Evolutionary conservation across 1,284 basidiomycete genomes (phyloP).

Genomic region (Rhodotorula mucilaginosa): DNA sequence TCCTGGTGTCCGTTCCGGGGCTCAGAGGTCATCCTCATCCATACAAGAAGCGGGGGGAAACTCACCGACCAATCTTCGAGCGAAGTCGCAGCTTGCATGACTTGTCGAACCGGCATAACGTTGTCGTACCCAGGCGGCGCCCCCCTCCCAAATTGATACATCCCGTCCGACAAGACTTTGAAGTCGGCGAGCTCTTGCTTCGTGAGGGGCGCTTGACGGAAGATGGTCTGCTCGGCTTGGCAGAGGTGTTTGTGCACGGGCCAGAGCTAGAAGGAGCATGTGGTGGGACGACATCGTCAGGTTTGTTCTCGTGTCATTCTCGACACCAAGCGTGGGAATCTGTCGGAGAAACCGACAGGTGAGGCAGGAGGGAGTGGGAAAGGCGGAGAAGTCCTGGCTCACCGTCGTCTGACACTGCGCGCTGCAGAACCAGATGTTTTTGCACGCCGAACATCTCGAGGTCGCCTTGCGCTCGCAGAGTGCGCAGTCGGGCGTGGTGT

Average conservation of each 20-base stretch:
- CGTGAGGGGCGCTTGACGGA: background rate
- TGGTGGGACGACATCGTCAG: background rate
- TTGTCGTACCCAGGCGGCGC: background rate
- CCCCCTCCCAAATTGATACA: background rate
- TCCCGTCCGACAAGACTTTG: too few species aligned
- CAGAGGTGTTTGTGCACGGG: background rate
- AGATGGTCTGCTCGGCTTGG: background rate
- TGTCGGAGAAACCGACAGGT: too few species aligned
- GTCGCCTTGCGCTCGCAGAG: background rate
- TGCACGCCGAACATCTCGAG: background rate
- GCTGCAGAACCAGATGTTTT: background rate
- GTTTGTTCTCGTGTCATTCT: background rate
- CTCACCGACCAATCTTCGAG: too few species aligned
- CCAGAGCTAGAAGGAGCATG: background rate
- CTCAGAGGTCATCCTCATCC: too few species aligned
- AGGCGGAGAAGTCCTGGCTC: background rate
- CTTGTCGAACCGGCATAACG: background rate
- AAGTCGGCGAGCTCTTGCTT: background rate
- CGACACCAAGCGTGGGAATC: background rate
- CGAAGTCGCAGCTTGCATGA: too few species aligned
- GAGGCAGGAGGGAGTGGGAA: too few species aligned
- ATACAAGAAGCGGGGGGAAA: too few species aligned
- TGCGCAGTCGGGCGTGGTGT: background rate
- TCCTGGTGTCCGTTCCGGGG: too few species aligned
- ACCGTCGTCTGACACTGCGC: background rate